Base-by-base conservation (phyloP, 805 yeast genomes). In the Candida sithepensis region DNA sequence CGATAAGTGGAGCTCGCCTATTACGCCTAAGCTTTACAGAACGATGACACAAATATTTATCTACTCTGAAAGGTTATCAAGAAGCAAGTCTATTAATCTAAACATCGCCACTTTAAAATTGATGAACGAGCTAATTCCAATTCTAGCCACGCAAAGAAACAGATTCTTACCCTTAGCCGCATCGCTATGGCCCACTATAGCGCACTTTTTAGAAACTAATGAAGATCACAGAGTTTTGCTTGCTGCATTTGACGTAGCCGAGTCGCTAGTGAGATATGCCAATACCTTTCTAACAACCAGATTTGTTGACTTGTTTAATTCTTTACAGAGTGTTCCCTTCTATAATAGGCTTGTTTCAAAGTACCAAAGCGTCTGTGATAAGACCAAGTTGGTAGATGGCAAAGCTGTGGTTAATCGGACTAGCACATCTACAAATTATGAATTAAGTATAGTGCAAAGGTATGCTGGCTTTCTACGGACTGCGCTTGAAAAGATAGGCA, bases 11-110 rank as follows among this genome's bases (percentile, higher is more conserved):
- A 54, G 60, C 0, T 84, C 92, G 0, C 81, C 83, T 0, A 69
- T 91, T 0, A 86, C 95, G 0, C 68, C 75, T 37, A 67, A 73
- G 2, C 68, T 85, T 0, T 92, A 88, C 62, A 61, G 66, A 36
- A 67, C 83, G 2, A 66, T 87, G 1, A 78, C 81, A 39, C 78
- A 79, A 46, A 81, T 92, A 3, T 71, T 81, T 45, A 75, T 72
- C 5, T 88, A 89, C 60, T 84, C 92, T 6, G 85, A 87, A 45
- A 69, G 88, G 48, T 44, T 79, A 30, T 66, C 88, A 33, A 81
- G 88, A 2, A 94, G 87, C 56, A 77, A 79, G 1, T 84, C 95
- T 0, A 63, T 74, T 2, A 65, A 73, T 2, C 63, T 92, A 26
- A 75, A 79, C 39, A 60, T 76, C 3, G 83, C 80, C 49, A 74